Evolutionary conservation across 2,329 filamentous ascomycete genomes (phyloP).

Genomic region (Cytospora mali): DNA sequence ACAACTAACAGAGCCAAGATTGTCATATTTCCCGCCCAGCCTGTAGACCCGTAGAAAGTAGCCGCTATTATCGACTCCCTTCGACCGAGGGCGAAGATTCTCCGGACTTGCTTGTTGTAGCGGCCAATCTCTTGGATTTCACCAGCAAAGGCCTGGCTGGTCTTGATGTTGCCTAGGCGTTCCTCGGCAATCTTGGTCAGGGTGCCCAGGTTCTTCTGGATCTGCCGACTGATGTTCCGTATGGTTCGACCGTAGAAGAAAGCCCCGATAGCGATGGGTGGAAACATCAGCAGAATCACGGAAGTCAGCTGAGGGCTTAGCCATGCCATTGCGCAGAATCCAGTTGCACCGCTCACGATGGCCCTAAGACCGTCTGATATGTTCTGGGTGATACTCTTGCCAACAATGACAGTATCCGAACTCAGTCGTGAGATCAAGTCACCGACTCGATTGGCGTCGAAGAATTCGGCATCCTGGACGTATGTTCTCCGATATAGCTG

Average conservation of each 20-base stretch:
- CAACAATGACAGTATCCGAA: slow-evolving; percentile 96
- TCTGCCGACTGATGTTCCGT: slow-evolving; percentile 84
- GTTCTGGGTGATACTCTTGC: slow-evolving; percentile 98
- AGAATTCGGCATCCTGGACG: slow-evolving; percentile 98
- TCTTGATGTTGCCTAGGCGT: slow-evolving; percentile 93
- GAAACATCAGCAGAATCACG: slow-evolving; percentile 83
- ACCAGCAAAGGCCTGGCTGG: slow-evolving; percentile 92
- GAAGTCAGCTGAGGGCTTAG: slow-evolving; percentile 89
- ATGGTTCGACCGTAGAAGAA: slow-evolving; percentile 91
- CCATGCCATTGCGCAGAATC: slow-evolving; percentile 93
- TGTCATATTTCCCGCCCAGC: slow-evolving; percentile 94
- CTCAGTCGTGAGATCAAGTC: slow-evolving; percentile 94
- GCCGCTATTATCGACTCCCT: slow-evolving; percentile 86
- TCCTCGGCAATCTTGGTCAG: slow-evolving; percentile 98
- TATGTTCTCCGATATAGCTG: slow-evolving; percentile 91
- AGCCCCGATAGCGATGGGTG: slow-evolving; percentile 85
- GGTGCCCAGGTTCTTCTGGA: slow-evolving; percentile 90
- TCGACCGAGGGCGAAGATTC: slow-evolving; percentile 87
- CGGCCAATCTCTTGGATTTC: slow-evolving; percentile 87
- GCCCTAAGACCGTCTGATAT: slow-evolving; percentile 93
- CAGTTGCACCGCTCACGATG: slow-evolving; percentile 85
- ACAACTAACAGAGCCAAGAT: slow-evolving; percentile 88
- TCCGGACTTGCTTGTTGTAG: slow-evolving; percentile 90
- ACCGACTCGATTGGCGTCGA: slow-evolving; percentile 95
- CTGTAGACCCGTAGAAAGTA: slow-evolving; percentile 84